These are phyloP conservation scores for Sambucus nigra DNA, from an alignment of 129 eudicot genomes.

Conservation along the genomic window DNA sequence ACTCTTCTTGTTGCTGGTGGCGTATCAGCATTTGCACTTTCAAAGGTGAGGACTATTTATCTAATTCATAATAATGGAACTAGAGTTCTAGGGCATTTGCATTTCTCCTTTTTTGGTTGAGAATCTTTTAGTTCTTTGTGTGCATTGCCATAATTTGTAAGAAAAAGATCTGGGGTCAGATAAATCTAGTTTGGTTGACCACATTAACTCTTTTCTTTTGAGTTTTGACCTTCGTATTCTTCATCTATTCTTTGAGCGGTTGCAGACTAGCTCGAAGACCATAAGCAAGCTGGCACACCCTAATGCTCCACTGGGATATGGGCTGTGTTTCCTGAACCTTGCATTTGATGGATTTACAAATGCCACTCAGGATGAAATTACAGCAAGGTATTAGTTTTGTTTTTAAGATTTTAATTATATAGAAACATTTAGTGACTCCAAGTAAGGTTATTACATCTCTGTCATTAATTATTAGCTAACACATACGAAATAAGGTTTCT, in stretches of 20 bases:
- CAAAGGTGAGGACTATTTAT: conserved; percentile 45
- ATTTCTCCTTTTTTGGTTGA: conserved; percentile 2
- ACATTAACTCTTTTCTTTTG: neutral
- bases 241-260: conserved; percentile 1
- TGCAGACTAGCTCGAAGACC: conserved; percentile 97
- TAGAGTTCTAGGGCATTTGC: neutral
- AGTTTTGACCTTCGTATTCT: neutral
- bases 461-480: neutral
- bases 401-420: neutral
- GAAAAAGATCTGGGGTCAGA: neutral
- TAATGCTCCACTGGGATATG: conserved; percentile 92
- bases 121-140: neutral
- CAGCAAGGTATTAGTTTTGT: conserved; percentile 50
- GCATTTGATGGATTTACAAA: conserved; percentile 98
- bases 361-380: conserved; percentile 92
- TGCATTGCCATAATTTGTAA: neutral
- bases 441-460: neutral
- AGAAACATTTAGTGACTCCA: neutral
- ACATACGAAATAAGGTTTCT: too few species aligned
- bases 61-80: neutral
- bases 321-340: conserved; percentile 81
- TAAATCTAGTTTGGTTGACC: neutral
- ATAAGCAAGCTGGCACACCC: conserved; percentile 94
- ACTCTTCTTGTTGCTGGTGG: conserved; percentile 96
- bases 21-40: conserved; percentile 79